phyloP scores from a whole-genome alignment of 78 protist species.

The Dictyostelium brefeldianum region DNA sequence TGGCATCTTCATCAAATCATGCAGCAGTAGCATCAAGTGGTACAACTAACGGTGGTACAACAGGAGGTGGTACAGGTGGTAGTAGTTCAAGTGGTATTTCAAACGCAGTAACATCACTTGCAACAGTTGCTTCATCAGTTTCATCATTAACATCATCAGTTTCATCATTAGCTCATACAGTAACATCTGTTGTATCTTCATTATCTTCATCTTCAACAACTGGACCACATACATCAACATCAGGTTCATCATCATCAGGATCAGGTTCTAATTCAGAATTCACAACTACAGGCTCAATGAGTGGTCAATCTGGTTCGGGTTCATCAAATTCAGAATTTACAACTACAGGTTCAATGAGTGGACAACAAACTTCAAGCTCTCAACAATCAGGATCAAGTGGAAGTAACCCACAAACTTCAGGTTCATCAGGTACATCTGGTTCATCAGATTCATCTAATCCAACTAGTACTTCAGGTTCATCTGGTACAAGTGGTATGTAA shows the following conservation, averaged over 20 bases:
- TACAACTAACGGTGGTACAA: conserved; percentile 5
- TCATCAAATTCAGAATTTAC: not conserved
- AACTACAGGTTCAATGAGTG: not conserved
- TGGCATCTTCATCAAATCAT: conserved; percentile 1
- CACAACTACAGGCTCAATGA: not conserved
- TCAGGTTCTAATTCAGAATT: conserved; percentile 15
- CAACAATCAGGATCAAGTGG: conserved; percentile 1
- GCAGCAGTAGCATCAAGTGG: not conserved
- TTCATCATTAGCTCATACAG: too few species aligned
- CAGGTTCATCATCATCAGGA: not conserved
- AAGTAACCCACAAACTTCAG: not conserved
- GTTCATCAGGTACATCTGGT: not conserved
- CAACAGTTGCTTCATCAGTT: too few species aligned
- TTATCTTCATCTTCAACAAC: not conserved
- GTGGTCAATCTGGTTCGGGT: conserved; percentile 12
- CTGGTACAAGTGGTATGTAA: not conserved
- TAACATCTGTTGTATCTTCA: too few species aligned
- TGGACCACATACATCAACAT: conserved; percentile 14
- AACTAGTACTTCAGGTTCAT: conserved; percentile 35
- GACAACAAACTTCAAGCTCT: conserved; percentile 32
- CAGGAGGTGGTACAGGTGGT: not conserved
- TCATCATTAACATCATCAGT: too few species aligned
- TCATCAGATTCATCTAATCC: not conserved
- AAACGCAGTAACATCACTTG: not conserved
- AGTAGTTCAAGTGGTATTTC: conserved; percentile 4